phyloP scores from a whole-genome alignment of 495 filamentous ascomycete species.

The Aspergillus leporis region DNA sequence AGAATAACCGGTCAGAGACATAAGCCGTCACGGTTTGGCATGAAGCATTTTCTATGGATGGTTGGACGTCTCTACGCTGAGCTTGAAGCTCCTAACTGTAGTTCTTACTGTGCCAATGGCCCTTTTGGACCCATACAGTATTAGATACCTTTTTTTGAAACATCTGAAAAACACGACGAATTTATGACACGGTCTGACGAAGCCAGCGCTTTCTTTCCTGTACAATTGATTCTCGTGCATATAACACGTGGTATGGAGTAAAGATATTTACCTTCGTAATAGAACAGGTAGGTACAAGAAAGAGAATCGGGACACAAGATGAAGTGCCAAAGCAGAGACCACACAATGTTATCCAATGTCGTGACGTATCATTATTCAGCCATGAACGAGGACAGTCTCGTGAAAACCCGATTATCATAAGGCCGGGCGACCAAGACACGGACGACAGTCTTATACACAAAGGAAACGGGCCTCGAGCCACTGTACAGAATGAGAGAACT shows the following conservation, averaged over 20 bases:
- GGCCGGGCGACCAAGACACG: slow-evolving; percentile 6
- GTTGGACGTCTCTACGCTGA: not conserved
- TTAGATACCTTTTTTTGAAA: not conserved
- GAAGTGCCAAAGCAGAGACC: slow-evolving; percentile 5
- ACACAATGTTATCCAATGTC: slow-evolving; percentile 7
- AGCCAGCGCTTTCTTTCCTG: not conserved
- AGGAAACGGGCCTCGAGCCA: slow-evolving; percentile 13
- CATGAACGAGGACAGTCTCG: slow-evolving; percentile 14
- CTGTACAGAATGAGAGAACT: slow-evolving; percentile 12
- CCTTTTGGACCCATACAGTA: not conserved
- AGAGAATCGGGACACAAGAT: slow-evolving; percentile 6
- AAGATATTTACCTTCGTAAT: slow-evolving; percentile 14
- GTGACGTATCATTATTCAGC: slow-evolving; percentile 22
- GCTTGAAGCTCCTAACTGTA: not conserved
- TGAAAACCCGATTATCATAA: slow-evolving; percentile 6
- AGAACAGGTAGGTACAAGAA: slow-evolving; percentile 15
- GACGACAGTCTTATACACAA: slow-evolving; percentile 16
- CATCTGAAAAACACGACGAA: not conserved
- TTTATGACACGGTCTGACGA: not conserved
- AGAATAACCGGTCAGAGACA: slow-evolving; percentile 14
- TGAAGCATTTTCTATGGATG: not conserved
- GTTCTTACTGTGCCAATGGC: not conserved
- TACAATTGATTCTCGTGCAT: slow-evolving; percentile 6
- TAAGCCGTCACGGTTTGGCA: not conserved
- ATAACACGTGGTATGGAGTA: slow-evolving; percentile 12